Evolutionary conservation across 1,139 yeast genomes (phyloP).

Genomic region (Hemisphaericaspora xylanilytica): DNA sequence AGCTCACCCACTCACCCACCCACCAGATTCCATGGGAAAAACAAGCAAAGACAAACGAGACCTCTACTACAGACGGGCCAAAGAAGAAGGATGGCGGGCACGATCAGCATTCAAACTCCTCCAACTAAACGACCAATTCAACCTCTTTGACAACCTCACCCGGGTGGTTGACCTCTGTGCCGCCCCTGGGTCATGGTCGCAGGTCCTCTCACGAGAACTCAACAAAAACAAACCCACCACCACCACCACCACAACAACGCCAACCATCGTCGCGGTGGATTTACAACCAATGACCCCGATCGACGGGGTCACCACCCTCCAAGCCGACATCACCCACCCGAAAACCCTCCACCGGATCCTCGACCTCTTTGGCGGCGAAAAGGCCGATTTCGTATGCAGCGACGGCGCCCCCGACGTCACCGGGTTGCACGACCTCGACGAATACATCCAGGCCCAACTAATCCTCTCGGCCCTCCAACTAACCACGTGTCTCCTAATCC

Average conservation of each 20-base stretch:
- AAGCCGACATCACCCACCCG: constrained; percentile 97
- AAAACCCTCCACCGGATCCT: constrained; percentile 72
- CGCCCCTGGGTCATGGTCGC: constrained; percentile 99
- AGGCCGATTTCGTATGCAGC: constrained; percentile 92
- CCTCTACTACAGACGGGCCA: constrained; percentile 84
- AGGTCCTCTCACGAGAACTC: constrained; percentile 77
- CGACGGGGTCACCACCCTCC: constrained; percentile 80
- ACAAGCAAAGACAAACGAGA: constrained; percentile 95
- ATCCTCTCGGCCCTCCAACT: constrained; percentile 86
- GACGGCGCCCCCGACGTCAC: constrained; percentile 99
- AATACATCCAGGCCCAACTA: constrained; percentile 92
- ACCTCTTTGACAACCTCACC: constrained; percentile 59
- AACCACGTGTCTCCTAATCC: constrained; percentile 81
- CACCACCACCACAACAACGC: too few relatives aligned
- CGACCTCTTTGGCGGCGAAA: constrained; percentile 82
- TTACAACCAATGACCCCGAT: constrained; percentile 97
- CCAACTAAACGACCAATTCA: constrained; percentile 86
- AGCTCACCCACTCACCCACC: too few relatives aligned
- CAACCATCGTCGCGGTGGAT: constrained; percentile 90
- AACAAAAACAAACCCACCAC: constrained; percentile 61
- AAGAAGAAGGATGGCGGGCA: constrained; percentile 97
- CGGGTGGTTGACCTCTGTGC: constrained; percentile 97
- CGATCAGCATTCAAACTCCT: constrained; percentile 90
- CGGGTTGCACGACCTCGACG: constrained; percentile 93
- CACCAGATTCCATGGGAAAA: constrained; percentile 97